Evolutionary conservation across 2,329 filamentous ascomycete genomes (phyloP).

Genomic region (Neonectria coccinea): DNA sequence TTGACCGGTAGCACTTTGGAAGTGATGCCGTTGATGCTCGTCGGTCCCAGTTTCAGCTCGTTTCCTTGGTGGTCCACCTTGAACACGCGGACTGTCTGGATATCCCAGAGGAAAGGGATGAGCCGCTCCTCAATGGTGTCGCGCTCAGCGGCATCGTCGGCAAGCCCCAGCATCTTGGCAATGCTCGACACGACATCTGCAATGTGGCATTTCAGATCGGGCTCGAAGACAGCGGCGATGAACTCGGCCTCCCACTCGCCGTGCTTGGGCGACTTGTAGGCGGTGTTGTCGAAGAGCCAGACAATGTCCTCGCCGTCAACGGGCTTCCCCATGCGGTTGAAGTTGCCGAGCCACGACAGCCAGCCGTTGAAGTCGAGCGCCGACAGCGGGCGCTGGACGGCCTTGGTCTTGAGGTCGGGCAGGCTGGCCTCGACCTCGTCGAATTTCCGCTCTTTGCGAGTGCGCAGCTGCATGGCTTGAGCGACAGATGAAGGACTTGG

Average conservation of each 20-base stretch:
- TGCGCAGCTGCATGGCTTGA: conserved; percentile 62
- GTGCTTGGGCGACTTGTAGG: conserved; percentile 68
- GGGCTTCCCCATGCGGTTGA: conserved; percentile 69
- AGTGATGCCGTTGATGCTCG: conserved; percentile 78
- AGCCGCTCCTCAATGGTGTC: conserved; percentile 75
- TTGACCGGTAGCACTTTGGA: conserved; percentile 69
- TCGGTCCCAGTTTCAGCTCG: conserved; percentile 72
- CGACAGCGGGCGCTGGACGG: conserved; percentile 47
- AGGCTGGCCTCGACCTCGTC: conserved; percentile 63
- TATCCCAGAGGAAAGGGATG: conserved; percentile 81
- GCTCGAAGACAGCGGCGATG: conserved; percentile 83
- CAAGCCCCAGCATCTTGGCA: conserved; percentile 75
- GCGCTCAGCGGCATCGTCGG: conserved; percentile 67
- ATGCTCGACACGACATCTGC: conserved; percentile 77
- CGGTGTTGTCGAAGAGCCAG: conserved; percentile 93
- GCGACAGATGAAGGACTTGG: conserved; percentile 46
- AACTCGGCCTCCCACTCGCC: conserved; percentile 83
- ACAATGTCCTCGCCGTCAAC: conserved; percentile 77
- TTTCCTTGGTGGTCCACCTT: conserved; percentile 68
- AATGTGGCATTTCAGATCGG: conserved; percentile 74
- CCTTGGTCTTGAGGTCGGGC: conserved; percentile 49
- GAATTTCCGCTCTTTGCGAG: conserved; percentile 62
- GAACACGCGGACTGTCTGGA: conserved; percentile 77
- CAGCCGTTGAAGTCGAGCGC: conserved; percentile 48
- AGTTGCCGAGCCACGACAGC: conserved; percentile 62